phyloP scores from a whole-genome alignment of 192 early-diverging fungal species.

The Entomortierella parvispora region DNA sequence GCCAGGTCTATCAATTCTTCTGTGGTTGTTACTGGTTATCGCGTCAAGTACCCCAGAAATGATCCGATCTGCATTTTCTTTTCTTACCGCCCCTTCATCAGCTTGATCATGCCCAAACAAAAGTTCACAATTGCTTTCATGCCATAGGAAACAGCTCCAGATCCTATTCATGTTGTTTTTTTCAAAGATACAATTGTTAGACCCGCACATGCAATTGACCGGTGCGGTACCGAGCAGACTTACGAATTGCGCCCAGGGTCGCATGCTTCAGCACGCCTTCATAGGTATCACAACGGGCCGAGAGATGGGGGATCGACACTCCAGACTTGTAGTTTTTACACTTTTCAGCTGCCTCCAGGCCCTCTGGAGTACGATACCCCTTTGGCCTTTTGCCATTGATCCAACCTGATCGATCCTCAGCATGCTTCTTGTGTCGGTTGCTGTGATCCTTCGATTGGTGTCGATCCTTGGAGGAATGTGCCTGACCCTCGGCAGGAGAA shows the following conservation, averaged over 20 bases:
- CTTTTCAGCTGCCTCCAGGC: conserved; percentile 41
- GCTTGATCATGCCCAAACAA: conserved; percentile 45
- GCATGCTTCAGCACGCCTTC: conserved; percentile 47
- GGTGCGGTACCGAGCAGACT: too few species aligned
- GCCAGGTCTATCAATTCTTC: not conserved
- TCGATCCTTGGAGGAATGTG: not conserved
- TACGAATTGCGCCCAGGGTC: conserved; percentile 42
- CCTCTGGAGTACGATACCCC: conserved; percentile 46
- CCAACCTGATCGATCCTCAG: conserved; percentile 26
- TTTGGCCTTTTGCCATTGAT: conserved; percentile 46
- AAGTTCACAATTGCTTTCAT: conserved; percentile 42
- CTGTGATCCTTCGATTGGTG: too few species aligned
- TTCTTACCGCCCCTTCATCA: conserved; percentile 47
- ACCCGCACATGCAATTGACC: too few species aligned
- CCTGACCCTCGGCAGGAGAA: not conserved
- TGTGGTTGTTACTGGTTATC: not conserved
- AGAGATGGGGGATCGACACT: conserved; percentile 31
- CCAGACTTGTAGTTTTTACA: conserved; percentile 43
- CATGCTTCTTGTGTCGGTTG: not conserved
- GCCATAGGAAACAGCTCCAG: conserved; percentile 36
- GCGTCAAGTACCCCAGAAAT: not conserved
- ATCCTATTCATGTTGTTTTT: too few species aligned
- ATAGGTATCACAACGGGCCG: conserved; percentile 33
- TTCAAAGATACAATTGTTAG: too few species aligned
- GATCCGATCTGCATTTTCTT: too few species aligned